Conservation (phyloP, 371 early-diverging fungal species). For the Lichtheimia ramosa region DNA sequence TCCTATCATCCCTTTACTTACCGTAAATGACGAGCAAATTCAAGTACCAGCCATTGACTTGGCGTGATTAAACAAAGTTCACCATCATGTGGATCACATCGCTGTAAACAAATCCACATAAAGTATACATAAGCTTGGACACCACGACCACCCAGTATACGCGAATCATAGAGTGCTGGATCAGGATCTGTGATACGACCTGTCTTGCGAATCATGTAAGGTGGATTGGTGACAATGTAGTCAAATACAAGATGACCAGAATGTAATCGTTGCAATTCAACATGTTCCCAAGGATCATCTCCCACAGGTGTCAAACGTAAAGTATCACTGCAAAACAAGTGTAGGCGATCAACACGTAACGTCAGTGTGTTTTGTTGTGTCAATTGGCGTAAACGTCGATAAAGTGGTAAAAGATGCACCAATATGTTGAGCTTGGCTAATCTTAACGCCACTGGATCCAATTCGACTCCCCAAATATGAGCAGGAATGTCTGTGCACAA, state of each 20-base stretch:
- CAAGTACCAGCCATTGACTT: slow-evolving; percentile 66
- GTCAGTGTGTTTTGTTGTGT: background rate
- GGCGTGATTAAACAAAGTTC: slow-evolving; percentile 52
- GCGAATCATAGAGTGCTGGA: slow-evolving; percentile 52
- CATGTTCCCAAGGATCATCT: slow-evolving; percentile 31
- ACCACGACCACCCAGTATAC: slow-evolving; percentile 45
- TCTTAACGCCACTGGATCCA: slow-evolving; percentile 59
- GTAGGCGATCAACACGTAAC: slow-evolving; percentile 48
- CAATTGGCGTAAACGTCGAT: slow-evolving; percentile 30
- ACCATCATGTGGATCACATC: slow-evolving; percentile 37
- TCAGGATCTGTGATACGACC: slow-evolving; percentile 62
- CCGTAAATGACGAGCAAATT: slow-evolving; percentile 60
- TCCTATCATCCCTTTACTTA: slow-evolving; percentile 14
- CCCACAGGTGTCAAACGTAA: slow-evolving; percentile 34
- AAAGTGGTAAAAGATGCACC: slow-evolving; percentile 41
- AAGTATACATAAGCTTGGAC: slow-evolving; percentile 49
- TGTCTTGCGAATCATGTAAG: slow-evolving; percentile 67
- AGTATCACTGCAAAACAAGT: slow-evolving; percentile 61
- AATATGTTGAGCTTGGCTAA: slow-evolving; percentile 43
- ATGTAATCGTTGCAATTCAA: slow-evolving; percentile 10
- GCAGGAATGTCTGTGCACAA: slow-evolving; percentile 35
- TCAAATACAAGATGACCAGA: slow-evolving; percentile 26
- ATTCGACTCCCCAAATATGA: slow-evolving; percentile 61
- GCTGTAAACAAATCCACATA: slow-evolving; percentile 46
- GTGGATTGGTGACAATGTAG: slow-evolving; percentile 45